Base-by-base conservation (phyloP, 2,329 filamentous ascomycete species). In the Sarocladium brachiariae region DNA sequence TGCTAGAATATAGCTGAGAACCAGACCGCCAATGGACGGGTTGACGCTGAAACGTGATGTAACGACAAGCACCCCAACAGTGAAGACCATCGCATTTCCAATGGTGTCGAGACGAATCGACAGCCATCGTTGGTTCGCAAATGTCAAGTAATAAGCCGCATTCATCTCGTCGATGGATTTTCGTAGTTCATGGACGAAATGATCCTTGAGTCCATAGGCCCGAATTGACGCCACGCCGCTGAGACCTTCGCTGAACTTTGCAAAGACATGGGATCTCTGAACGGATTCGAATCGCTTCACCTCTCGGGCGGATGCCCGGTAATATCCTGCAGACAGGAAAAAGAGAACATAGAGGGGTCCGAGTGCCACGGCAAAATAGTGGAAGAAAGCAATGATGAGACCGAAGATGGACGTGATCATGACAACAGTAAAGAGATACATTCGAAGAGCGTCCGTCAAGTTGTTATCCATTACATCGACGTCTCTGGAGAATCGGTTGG, bases 401-500 rank as follows among this genome's bases (percentile, higher is more conserved):
- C 84, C 81, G 63, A 96, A 95, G 31, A 96, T 87, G 4, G 87
- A 84, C 2, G 84, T 72, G 57, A 96, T 90, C 78, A 86, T 89
- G 34, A 81, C 84, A 58, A 95, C 70, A 1, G 89, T 96, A 59
- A 96, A 72, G 59, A 91, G 85, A 71, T 92, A 96, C 83, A 96
- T 95, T 56, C 92, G 83, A 69, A 96, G 89, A 3, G 89, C 86
- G 60, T 96, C 92, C 0, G 86, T 86, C 38, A 96, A 71, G 52
- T 84, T 89, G 65, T 96, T 96, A 70, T 97, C 93, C 89, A 97
- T 95, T 51, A 93, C 89, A 61, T 96, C 89, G 35, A 97, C 87
- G 61, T 99, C 93, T 58, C 92, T 86, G 27, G 89, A 95, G 69
- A 97, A 97, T 14, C 93, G 87, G 65, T 97, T 97, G 19, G 90